Percentiles rank a stretch among this genome's conserved stretches.
phyloP scores from a whole-genome alignment of 2,329 filamentous ascomycete genomes.

The Didymella pinodella region DNA sequence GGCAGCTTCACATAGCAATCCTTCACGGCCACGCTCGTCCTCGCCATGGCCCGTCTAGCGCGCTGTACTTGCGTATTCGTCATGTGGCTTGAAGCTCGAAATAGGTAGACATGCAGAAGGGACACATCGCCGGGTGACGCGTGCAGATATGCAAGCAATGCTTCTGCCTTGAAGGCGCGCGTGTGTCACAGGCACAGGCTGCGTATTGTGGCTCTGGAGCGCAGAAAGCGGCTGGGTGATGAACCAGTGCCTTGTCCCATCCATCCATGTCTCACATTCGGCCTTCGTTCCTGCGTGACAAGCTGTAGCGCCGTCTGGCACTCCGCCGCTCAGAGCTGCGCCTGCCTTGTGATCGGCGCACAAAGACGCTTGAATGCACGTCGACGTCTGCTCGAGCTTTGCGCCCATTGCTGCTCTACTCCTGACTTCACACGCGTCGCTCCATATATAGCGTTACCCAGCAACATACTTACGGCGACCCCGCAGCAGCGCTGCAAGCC shows the following conservation, averaged over 20 bases:
- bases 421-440: slow-evolving; percentile 4
- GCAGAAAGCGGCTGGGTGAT: slow-evolving; percentile 19
- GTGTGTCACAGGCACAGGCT: slow-evolving; percentile 11
- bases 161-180: slow-evolving; percentile 23
- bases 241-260: slow-evolving; percentile 12
- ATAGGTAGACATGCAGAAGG: slow-evolving; percentile 11
- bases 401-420: background rate
- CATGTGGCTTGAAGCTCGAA: slow-evolving; percentile 17
- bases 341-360: slow-evolving; percentile 21
- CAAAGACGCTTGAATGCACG: slow-evolving; percentile 14
- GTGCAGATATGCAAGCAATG: slow-evolving; percentile 14
- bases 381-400: background rate
- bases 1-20: background rate
- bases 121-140: slow-evolving; percentile 16
- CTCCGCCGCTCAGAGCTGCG: slow-evolving; percentile 13
- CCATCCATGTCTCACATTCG: slow-evolving; percentile 10
- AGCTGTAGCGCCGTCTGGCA: slow-evolving; percentile 22
- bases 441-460: slow-evolving; percentile 16
- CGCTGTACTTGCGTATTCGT: slow-evolving; percentile 12
- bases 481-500: slow-evolving; percentile 28
- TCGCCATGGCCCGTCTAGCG: background rate
- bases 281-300: slow-evolving; percentile 29
- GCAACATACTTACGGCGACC: slow-evolving; percentile 19
- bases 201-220: slow-evolving; percentile 17
- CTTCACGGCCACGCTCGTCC: background rate